phyloP scores from a whole-genome alignment of 2,329 filamentous ascomycete species.

The Fusarium albosuccineum region DNA sequence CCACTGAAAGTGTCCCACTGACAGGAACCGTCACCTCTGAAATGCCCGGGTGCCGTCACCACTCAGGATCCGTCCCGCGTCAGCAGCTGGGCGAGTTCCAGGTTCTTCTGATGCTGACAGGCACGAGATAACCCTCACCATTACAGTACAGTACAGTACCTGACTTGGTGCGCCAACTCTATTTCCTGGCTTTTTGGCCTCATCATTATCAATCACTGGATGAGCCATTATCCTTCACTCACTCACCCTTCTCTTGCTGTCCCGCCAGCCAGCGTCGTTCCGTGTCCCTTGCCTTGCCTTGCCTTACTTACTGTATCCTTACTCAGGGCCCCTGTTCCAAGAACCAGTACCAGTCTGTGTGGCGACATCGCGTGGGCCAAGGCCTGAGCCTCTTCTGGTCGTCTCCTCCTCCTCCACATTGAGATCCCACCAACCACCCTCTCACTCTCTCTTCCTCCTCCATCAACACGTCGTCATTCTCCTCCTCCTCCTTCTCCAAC shows the following conservation, averaged over 20 bases:
- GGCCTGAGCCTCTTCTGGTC: slow-evolving; percentile 13
- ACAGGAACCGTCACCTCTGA: slow-evolving; percentile 12
- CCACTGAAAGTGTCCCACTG: slow-evolving; percentile 9
- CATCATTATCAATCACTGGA: not conserved
- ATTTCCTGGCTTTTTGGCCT: not conserved
- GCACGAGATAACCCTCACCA: not conserved
- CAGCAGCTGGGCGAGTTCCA: not conserved
- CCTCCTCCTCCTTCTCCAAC: slow-evolving; percentile 23
- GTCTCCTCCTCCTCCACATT: slow-evolving; percentile 37
- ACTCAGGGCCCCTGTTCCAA: slow-evolving; percentile 5
- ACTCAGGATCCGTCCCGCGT: not conserved
- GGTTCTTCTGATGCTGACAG: slow-evolving; percentile 9
- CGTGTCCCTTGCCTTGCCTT: not conserved
- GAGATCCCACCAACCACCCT: slow-evolving; percentile 29
- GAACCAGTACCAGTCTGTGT: slow-evolving; percentile 11
- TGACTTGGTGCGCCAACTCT: not conserved
- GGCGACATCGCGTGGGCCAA: slow-evolving; percentile 41
- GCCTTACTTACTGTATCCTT: not conserved
- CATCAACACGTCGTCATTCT: slow-evolving; percentile 20
- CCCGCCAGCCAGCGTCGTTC: not conserved
- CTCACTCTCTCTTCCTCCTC: slow-evolving; percentile 31
- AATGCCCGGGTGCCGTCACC: not conserved
- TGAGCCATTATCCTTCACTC: not conserved
- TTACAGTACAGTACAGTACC: not conserved
- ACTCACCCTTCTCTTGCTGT: not conserved